Conservation (phyloP, 148 eudicot genomes). For the Silene conica region DNA sequence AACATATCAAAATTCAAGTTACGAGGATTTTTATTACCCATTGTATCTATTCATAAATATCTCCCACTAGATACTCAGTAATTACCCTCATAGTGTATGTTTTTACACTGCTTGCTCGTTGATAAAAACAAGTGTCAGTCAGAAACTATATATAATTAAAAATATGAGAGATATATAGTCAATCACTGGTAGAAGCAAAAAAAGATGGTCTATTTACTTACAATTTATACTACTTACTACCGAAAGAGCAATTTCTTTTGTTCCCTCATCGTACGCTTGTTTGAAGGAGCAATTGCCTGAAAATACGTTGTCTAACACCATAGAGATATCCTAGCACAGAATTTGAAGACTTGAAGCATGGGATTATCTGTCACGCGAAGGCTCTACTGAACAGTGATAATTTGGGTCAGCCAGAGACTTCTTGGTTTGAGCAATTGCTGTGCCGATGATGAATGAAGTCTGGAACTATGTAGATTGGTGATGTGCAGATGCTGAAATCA, state of each 20-base stretch:
- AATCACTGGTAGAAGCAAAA: not conserved
- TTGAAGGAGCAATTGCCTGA: constrained; percentile 74
- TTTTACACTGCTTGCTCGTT: constrained; percentile 97
- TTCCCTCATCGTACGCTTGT: constrained; percentile 80
- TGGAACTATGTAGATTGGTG: too few species aligned
- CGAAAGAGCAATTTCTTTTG: constrained; percentile 83
- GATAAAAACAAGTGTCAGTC: constrained; percentile 10
- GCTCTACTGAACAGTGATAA: too few species aligned
- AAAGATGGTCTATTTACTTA: constrained; percentile 33
- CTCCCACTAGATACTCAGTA: constrained; percentile 81
- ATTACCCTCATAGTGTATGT: constrained; percentile 90
- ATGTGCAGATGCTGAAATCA: too few species aligned
- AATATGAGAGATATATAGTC: not conserved
- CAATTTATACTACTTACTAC: constrained; percentile 93
- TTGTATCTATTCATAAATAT: constrained; percentile 78
- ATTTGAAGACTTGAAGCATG: too few species aligned
- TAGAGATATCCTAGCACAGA: too few species aligned
- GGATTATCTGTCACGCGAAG: too few species aligned
- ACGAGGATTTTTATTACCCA: constrained; percentile 38
- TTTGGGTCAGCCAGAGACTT: too few species aligned
- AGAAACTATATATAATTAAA: not conserved
- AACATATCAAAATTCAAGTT: constrained; percentile 7
- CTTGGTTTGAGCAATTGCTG: too few species aligned
- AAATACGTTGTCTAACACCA: constrained; percentile 72
- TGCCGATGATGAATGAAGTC: too few species aligned